Evolutionary conservation across 305 asterid genomes (phyloP).

Genomic region (Plantago rigida): DNA sequence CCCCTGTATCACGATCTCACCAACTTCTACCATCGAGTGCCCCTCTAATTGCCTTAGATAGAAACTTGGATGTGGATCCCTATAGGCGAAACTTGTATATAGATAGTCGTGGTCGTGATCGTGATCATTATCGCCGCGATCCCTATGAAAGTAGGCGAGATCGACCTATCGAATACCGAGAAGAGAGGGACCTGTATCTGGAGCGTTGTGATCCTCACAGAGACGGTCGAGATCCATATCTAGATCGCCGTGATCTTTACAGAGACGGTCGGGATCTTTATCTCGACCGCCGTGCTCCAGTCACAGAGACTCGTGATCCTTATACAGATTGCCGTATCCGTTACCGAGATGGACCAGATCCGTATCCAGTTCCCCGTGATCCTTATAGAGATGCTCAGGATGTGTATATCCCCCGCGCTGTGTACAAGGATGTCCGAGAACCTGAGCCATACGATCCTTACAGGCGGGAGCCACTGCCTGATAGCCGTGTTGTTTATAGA

Average conservation of each 20-base stretch:
- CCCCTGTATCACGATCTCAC: conserved; percentile 24
- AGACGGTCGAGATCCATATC: conserved; percentile 27
- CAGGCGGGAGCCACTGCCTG: conserved; percentile 26
- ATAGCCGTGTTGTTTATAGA: conserved; percentile 25
- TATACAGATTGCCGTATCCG: conserved; percentile 16
- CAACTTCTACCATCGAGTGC: conserved; percentile 22
- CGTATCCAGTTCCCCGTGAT: conserved; percentile 25
- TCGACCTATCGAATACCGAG: conserved; percentile 27
- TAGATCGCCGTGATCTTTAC: conserved; percentile 25
- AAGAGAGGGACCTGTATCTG: conserved; percentile 19
- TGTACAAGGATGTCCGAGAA: conserved; percentile 17
- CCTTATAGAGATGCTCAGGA: conserved; percentile 27
- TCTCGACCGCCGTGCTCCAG: conserved; percentile 26
- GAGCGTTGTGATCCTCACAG: conserved; percentile 24
- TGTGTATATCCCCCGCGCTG: conserved; percentile 22
- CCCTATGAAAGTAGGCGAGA: conserved; percentile 25
- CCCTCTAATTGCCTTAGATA: conserved; percentile 39
- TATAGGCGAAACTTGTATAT: conserved; percentile 24
- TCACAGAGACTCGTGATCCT: conserved; percentile 23
- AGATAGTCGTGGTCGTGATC: conserved; percentile 17
- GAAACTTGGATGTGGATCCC: conserved; percentile 36
- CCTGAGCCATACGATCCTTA: conserved; percentile 27
- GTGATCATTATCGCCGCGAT: conserved; percentile 22
- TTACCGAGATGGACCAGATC: conserved; percentile 12
- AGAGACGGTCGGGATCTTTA: conserved; percentile 29